Percentiles rank a stretch among this genome's conserved stretches.
Conservation (phyloP, 2,329 filamentous ascomycete genomes). For the Diaporthe eres region DNA sequence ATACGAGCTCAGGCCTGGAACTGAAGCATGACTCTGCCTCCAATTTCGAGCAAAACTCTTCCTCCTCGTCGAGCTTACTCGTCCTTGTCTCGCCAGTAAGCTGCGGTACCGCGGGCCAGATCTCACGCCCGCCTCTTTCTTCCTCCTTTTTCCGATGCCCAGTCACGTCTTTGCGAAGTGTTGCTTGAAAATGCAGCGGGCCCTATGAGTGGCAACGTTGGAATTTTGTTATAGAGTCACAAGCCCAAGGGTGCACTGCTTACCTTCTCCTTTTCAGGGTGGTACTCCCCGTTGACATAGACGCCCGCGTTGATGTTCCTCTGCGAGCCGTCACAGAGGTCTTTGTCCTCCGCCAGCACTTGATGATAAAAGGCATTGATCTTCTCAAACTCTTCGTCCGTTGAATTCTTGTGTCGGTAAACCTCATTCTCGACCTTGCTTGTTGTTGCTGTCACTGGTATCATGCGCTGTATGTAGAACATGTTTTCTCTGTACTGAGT, state of each 20-base stretch:
- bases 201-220: background rate
- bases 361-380: constrained; percentile 65
- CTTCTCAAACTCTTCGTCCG: constrained; percentile 61
- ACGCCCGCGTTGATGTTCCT: constrained; percentile 65
- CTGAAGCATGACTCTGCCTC: constrained; percentile 33
- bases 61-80: constrained; percentile 37
- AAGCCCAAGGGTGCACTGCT: fast-evolving
- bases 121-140: constrained; percentile 28
- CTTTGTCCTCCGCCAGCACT: constrained; percentile 66
- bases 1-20: constrained; percentile 25
- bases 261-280: constrained; percentile 64
- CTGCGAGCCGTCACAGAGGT: constrained; percentile 63
- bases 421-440: constrained; percentile 65
- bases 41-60: constrained; percentile 39
- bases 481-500: constrained; percentile 55
- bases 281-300: constrained; percentile 65
- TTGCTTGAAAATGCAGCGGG: constrained; percentile 37
- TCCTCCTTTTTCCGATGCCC: constrained; percentile 36
- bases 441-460: constrained; percentile 59
- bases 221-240: no score
- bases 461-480: constrained; percentile 66
- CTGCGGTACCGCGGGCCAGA: constrained; percentile 36
- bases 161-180: constrained; percentile 34
- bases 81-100: constrained; percentile 16
- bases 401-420: constrained; percentile 62